Base-by-base conservation (phyloP, 331 rosid genomes). In the Malus hybrid region DNA sequence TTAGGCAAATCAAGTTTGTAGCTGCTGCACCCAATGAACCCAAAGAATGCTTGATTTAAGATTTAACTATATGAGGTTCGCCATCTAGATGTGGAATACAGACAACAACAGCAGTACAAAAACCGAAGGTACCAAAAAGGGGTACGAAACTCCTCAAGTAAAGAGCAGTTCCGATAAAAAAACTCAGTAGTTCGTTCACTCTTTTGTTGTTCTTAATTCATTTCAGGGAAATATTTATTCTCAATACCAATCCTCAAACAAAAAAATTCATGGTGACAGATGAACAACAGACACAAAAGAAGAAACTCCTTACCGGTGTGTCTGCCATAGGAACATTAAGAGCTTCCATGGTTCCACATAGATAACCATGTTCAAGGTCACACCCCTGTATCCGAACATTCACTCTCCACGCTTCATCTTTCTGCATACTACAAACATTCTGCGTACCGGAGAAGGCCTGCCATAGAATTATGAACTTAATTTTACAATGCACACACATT, bases 291-390 rank as follows among this genome's bases (percentile, higher is more conserved):
- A 27, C 15, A 13, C 48, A 42, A 42, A 13, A 20, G 59, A 75
- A 57, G 54, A 76, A 77, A 76, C 50, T 76, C 76, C 91, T 86
- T 79, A 92, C 97, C 0, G 97, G 97, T 9, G 99, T 95, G 82
- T 92, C 99, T 18, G 99, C 97, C 97, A 92, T 88, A 31, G 99
- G 97, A 83, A 95, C 96, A 82, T 95, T 95, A 71, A 92, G 97
- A 55, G 99, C 97, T 86, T 95, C 99, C 99, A 95, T 92, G 78
- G 93, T 90, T 65, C 99, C 97, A 72, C 97, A 95, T 8, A 95
- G 90, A 85, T 92, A 95, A 75, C 99, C 99, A 79, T 92, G 90
- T 73, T 92, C 96, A 67, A 90, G 97, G 83, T 95, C 99, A 76
- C 93, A 89, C 73, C 99, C 99, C 82, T 95, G 99, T 76, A 95